phyloP scores from a whole-genome alignment of 2,329 filamentous ascomycete species.

The Tricladium varicosporioides region DNA sequence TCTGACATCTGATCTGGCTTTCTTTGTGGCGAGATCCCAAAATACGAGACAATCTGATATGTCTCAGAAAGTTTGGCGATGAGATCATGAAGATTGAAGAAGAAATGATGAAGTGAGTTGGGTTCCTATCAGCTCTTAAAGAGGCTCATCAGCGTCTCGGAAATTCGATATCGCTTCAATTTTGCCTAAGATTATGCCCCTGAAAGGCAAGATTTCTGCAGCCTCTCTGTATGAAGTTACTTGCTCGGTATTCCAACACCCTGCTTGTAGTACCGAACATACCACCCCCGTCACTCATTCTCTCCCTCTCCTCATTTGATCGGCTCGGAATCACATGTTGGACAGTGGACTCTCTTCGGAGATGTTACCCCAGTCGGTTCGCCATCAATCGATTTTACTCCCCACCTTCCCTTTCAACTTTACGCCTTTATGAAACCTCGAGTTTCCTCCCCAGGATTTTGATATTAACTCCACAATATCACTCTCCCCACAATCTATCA shows the following conservation, averaged over 20 bases:
- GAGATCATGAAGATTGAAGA: too few relatives aligned
- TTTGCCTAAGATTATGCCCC: background rate
- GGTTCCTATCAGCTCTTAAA: too few relatives aligned
- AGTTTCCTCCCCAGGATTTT: slow-evolving; percentile 13
- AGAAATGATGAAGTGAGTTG: too few relatives aligned
- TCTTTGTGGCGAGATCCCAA: too few relatives aligned
- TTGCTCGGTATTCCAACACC: background rate
- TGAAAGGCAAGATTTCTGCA: background rate
- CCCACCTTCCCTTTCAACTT: slow-evolving; percentile 5
- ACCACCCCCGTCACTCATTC: background rate
- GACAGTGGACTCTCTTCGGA: slow-evolving; percentile 7
- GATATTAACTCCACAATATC: slow-evolving; percentile 15
- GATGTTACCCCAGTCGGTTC: slow-evolving; percentile 21
- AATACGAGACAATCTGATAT: background rate
- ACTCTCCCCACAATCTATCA: slow-evolving; percentile 7
- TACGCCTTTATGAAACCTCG: background rate
- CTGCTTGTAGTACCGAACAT: background rate
- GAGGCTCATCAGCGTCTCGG: too few relatives aligned
- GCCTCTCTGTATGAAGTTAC: background rate
- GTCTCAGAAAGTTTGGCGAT: background rate
- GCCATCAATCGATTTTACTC: slow-evolving; percentile 8
- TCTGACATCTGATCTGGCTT: background rate
- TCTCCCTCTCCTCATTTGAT: background rate
- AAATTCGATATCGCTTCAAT: background rate
- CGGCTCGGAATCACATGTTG: background rate